Base-by-base conservation (phyloP, 495 filamentous ascomycete species). In the Hypoxylon fuscum region DNA sequence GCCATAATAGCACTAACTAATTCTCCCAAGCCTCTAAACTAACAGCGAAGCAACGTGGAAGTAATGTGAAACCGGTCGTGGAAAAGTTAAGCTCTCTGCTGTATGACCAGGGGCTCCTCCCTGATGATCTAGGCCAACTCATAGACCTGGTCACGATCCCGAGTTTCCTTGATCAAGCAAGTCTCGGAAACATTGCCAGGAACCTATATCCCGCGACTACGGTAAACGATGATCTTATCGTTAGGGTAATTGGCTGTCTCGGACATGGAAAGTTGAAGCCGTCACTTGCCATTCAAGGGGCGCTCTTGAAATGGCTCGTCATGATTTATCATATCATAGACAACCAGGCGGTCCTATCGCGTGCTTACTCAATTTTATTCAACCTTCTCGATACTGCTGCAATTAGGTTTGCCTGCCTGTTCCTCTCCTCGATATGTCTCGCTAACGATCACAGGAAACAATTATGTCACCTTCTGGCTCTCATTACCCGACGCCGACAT, bases 401-500 rank as follows among this genome's bases (percentile, higher is more conserved):
- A 18, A 81, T 89, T 52, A 80, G 87, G 87, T 87, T 74, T 40
- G 77, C 59, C 17, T 45, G 10, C 40, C 29, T 20, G n/a, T 43
- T 27, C 20, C 8, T 10, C 41, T 11, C 7, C 27, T 61, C 70
- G 74, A 21, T 14, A 69, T 72, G 34, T 71, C 74, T 34, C 54
- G 55, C 70, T 74, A 48, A 73, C 10, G 35, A 20, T 57, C 27
- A 21, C 60, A 85, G 85, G 55, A 76, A 85, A 9, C 79, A 84
- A 49, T 55, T 96, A 48, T 96, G 93, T 65, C 90, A 95, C 74
- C 75, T 97, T n/a, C 82, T 97, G 17, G 90, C 91, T 8, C 74
- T 91, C 10, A 84, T 95, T 32, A 96, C 93, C 17, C 79, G 90
- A 41, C 86, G 92, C n/a, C 92, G 89, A 66, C 92, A 96, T 74